Evolutionary conservation across 352 stramenopile species (phyloP).

Genomic region (Globisporangium nagaii): DNA sequence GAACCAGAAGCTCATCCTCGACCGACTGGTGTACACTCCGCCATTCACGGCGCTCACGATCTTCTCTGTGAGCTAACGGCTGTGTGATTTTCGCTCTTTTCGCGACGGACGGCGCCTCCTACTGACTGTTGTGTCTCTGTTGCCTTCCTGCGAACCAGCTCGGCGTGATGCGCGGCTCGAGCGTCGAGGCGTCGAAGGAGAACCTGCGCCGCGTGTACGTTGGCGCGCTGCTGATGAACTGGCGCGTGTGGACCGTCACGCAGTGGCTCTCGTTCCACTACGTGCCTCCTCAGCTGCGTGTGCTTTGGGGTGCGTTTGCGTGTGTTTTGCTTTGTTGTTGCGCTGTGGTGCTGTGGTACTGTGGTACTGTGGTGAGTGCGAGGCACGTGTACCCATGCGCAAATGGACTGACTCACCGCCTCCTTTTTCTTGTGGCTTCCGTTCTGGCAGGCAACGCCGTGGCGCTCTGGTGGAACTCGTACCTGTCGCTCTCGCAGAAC

Average conservation of each 20-base stretch:
- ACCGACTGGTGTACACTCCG: conserved; percentile 61
- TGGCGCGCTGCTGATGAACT: conserved; percentile 62
- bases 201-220: conserved; percentile 43
- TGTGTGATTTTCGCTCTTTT: neutral
- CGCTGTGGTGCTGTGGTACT: too few species aligned
- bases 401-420: neutral
- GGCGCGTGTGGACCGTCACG: conserved; percentile 61
- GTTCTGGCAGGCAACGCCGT: conserved; percentile 58
- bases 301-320: conserved; percentile 57
- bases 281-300: conserved; percentile 59
- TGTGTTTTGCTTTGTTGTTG: neutral
- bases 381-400: conserved; percentile 1
- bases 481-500: conserved; percentile 61
- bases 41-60: conserved; percentile 65
- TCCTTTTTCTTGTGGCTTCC: conserved; percentile 3
- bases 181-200: conserved; percentile 32
- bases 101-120: neutral
- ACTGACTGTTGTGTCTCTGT: neutral
- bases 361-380: too few species aligned
- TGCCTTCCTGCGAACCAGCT: conserved; percentile 22
- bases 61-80: conserved; percentile 34
- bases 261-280: conserved; percentile 76
- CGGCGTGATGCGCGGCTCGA: conserved; percentile 51
- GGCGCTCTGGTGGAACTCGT: conserved; percentile 77
- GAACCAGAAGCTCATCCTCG: conserved; percentile 72